Conservation (phyloP, 2,329 filamentous ascomycete genomes). For the Colletotrichum tofieldiae region DNA sequence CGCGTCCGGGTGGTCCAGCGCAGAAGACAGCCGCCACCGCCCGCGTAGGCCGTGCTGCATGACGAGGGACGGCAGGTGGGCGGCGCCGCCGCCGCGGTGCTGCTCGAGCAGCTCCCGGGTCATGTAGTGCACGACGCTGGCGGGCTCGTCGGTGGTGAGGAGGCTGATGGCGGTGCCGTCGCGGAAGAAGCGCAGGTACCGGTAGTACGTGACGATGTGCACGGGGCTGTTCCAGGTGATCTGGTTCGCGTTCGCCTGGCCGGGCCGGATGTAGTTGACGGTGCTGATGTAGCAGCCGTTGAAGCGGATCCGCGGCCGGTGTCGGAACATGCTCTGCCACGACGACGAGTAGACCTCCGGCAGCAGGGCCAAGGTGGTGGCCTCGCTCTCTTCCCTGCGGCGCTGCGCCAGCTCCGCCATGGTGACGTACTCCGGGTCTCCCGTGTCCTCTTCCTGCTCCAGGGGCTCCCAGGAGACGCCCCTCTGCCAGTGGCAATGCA, state of each 20-base stretch:
- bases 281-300: conserved; percentile 97
- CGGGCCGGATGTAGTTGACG: conserved; percentile 92
- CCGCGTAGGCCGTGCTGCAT: conserved; percentile 78
- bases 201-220: conserved; percentile 97
- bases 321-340: conserved; percentile 82
- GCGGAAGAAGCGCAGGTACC: conserved; percentile 94
- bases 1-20: conserved; percentile 52
- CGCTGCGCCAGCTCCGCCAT: conserved; percentile 55
- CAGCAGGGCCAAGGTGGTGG: conserved; percentile 60
- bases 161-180: conserved; percentile 89
- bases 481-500: conserved; percentile 85
- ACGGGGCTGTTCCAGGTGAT: conserved; percentile 86
- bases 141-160: conserved; percentile 84
- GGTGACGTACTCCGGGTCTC: conserved; percentile 53
- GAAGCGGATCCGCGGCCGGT: conserved; percentile 89
- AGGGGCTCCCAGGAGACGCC: conserved; percentile 71
- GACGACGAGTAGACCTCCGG: conserved; percentile 64
- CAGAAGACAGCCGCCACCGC: conserved; percentile 59
- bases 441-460: conserved; percentile 51
- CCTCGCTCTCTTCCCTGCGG: conserved; percentile 52
- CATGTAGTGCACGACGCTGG: conserved; percentile 89
- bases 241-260: conserved; percentile 79
- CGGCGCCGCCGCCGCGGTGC: conserved; percentile 53
- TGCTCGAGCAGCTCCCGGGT: conserved; percentile 77
- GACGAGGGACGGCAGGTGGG: conserved; percentile 62